Conservation (phyloP, 1,139 yeast genomes). For the Candida glucosophila region DNA sequence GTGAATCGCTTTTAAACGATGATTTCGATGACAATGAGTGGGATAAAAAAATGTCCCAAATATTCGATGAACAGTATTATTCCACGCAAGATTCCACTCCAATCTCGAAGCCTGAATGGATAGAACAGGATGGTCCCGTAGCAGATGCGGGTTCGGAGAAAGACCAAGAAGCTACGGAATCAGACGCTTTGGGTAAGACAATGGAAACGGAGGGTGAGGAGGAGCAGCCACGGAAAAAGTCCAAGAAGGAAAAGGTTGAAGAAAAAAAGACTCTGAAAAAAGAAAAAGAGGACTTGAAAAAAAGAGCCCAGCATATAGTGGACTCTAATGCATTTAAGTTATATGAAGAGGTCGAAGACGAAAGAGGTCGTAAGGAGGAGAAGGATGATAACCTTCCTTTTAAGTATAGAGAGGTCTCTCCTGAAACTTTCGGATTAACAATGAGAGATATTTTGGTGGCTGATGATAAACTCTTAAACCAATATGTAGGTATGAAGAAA, state of each 20-base stretch:
- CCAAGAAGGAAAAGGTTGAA: conserved; percentile 41
- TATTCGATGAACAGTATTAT: conserved; percentile 78
- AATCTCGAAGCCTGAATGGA: conserved; percentile 36
- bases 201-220: conserved; percentile 14
- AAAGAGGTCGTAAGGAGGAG: conserved; percentile 52
- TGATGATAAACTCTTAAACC: conserved; percentile 77
- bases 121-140: conserved; percentile 22
- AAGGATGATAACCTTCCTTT: conserved; percentile 44
- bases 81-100: conserved; percentile 40
- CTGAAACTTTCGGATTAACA: conserved; percentile 83
- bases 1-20: conserved; percentile 68
- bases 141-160: conserved; percentile 11
- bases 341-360: conserved; percentile 60
- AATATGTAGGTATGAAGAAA: conserved; percentile 79
- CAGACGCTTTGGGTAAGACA: conserved; percentile 16
- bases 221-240: conserved; percentile 35
- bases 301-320: conserved; percentile 67
- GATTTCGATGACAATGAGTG: conserved; percentile 90
- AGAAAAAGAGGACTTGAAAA: conserved; percentile 51
- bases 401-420: conserved; percentile 89
- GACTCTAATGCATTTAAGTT: conserved; percentile 32
- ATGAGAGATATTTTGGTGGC: conserved; percentile 86
- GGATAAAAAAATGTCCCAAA: conserved; percentile 80
- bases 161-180: no score
- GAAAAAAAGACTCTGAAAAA: conserved; percentile 57